A percentile compares a stretch with the other conserved stretches of the same genome.
phyloP scores from a whole-genome alignment of 2,329 filamentous ascomycete species.

The Aspergillus hortae region DNA sequence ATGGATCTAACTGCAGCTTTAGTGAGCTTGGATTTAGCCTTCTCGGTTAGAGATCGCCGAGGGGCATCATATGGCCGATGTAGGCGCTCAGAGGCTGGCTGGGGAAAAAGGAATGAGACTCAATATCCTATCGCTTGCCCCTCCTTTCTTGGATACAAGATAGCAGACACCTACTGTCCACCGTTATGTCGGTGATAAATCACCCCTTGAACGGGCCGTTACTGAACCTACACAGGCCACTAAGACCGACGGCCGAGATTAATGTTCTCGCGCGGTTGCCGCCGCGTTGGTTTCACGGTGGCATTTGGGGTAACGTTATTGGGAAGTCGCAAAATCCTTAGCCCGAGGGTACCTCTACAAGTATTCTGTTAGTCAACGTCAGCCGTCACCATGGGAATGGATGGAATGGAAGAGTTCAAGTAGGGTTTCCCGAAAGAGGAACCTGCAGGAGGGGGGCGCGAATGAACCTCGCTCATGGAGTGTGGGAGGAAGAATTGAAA shows the following conservation, averaged over 20 bases:
- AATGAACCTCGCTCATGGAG: constrained; percentile 1
- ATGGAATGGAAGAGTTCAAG: background rate
- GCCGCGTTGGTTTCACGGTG: background rate
- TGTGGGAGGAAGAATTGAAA: background rate
- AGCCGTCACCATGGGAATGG: background rate
- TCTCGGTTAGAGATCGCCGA: constrained; percentile 2
- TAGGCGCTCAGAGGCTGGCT: background rate
- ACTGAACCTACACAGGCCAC: background rate
- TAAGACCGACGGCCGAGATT: background rate
- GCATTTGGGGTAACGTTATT: background rate
- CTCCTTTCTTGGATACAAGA: no score
- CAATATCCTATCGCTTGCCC: no score
- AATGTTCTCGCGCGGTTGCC: background rate
- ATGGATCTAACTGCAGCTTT: background rate
- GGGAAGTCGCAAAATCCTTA: background rate
- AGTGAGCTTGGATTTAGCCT: constrained; percentile 6
- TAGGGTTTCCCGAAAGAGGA: constrained; percentile 4
- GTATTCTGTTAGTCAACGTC: background rate
- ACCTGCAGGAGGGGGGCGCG: constrained; percentile 4
- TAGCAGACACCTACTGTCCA: background rate
- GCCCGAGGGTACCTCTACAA: background rate
- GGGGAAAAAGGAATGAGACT: background rate
- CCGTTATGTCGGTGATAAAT: background rate
- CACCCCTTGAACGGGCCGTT: background rate
- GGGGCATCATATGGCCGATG: constrained; percentile 1